Base-by-base conservation (phyloP, 2,329 filamentous ascomycete species). In the Aspergillus sp. region DNA sequence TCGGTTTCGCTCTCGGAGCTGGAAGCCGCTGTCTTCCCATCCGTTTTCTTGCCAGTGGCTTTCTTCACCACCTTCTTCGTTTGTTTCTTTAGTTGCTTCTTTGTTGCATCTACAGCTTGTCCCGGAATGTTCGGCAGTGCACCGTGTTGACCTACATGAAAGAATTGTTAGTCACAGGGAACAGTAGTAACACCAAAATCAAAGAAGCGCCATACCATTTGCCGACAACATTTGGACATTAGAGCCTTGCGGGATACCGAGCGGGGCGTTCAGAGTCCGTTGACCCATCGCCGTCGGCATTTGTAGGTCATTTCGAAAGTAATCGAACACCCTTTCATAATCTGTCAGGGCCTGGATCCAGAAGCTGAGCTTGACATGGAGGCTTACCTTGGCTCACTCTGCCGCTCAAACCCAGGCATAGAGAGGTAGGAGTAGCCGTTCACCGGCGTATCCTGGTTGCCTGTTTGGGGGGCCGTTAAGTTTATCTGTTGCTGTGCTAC, bases 1-100 rank as follows among this genome's bases (percentile, higher is more conserved):
- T 82, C 59, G 70, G 60, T 81, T 45, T 80, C 78, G 53, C 81
- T 78, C 14, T 70, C 72, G 3, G 79, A 79, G 46, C 69, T 74
- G 10, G 73, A 73, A 45, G 76, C 73, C 40, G 75, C 73, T 16
- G 63, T 58, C 31, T 55, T 62, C 7, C 55, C 57, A 42, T 54
- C 53, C 3, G 45, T 23, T 46, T 61, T 69, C 49, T 69, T 71
- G 17, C 46, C 41, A 13, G 50, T 42, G 10, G 44, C 19, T 55
- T 69, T 68, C 29, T 48, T 55, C 16, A 57, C 41, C 1, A 49
- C 25, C 47, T 66, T 69, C 44, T 58, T 68, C 4, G 60, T 29
- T 34, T 55, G 52, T 44, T 66, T 70, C 32, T 62, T 63, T 11
- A 52, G 46, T 45, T 60, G 62, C 16, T 63, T 60, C 34, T 58